phyloP scores from a whole-genome alignment of 768 basidiomycete species.

The Cantharellus cinnabarinus region DNA sequence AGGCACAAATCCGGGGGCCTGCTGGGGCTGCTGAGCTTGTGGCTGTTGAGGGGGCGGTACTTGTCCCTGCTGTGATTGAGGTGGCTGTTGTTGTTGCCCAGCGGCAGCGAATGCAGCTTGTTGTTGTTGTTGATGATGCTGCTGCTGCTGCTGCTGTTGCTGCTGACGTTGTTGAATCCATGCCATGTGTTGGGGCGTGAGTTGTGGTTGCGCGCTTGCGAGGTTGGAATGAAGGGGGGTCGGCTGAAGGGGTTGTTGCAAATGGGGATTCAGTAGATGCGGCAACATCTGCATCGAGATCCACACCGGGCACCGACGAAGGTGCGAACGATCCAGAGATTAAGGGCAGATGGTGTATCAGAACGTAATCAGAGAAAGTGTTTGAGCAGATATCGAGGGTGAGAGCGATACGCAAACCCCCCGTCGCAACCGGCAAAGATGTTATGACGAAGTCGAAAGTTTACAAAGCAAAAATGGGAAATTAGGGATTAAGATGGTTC shows the following conservation, averaged over 20 bases:
- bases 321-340: too few species aligned
- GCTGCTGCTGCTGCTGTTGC: not conserved
- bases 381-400: too few species aligned
- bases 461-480: too few species aligned
- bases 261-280: not conserved
- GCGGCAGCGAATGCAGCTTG: not conserved
- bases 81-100: not conserved
- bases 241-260: not conserved
- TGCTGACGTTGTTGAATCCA: not conserved
- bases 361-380: too few species aligned
- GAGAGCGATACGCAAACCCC: too few species aligned
- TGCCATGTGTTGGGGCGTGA: not conserved
- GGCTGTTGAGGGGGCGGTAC: not conserved
- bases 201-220: not conserved
- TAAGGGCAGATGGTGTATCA: too few species aligned
- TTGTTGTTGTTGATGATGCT: slow-evolving; percentile 1
- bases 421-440: too few species aligned
- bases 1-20: not conserved
- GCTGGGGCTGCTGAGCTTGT: not conserved
- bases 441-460: too few species aligned
- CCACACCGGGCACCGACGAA: too few species aligned
- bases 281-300: too few species aligned
- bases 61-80: not conserved
- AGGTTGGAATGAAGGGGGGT: not conserved
- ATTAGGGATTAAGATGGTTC: too few species aligned